Percentiles rank a stretch among this genome's conserved stretches.
Conservation (phyloP, 129 eudicot species). For the Artemisia annua region DNA sequence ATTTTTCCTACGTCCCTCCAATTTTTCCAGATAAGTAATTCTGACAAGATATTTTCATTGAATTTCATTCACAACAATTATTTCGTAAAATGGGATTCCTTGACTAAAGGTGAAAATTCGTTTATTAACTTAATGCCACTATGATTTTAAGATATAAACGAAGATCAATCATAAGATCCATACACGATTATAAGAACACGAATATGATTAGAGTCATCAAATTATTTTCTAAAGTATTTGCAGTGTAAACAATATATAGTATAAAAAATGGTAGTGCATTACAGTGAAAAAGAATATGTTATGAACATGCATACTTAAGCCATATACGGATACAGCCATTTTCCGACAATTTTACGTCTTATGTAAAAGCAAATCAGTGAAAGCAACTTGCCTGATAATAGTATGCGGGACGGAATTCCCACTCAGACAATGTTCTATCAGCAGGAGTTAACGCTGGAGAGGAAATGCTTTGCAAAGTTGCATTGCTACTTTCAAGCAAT, state of each 20-base stretch:
- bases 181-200: not conserved
- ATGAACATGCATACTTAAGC: too few species aligned
- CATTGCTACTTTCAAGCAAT: conserved; percentile 80
- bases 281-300: too few species aligned
- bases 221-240: not conserved
- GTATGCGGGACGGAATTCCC: conserved; percentile 78
- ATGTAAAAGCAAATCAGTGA: conserved; percentile 5
- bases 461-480: conserved; percentile 43
- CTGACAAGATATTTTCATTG: not conserved
- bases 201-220: not conserved
- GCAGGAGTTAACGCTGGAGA: conserved; percentile 38
- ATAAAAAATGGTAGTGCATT: too few species aligned
- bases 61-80: not conserved
- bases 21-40: not conserved
- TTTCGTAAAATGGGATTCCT: not conserved
- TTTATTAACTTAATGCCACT: not conserved
- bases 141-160: not conserved
- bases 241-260: not conserved
- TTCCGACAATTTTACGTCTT: conserved; percentile 1
- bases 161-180: not conserved
- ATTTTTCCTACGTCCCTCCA: not conserved
- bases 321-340: not conserved
- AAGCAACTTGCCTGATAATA: conserved; percentile 70
- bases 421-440: conserved; percentile 59
- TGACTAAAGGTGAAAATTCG: not conserved